phyloP scores from a whole-genome alignment of 495 filamentous ascomycete genomes.

The Trichoderma asperelloides region DNA sequence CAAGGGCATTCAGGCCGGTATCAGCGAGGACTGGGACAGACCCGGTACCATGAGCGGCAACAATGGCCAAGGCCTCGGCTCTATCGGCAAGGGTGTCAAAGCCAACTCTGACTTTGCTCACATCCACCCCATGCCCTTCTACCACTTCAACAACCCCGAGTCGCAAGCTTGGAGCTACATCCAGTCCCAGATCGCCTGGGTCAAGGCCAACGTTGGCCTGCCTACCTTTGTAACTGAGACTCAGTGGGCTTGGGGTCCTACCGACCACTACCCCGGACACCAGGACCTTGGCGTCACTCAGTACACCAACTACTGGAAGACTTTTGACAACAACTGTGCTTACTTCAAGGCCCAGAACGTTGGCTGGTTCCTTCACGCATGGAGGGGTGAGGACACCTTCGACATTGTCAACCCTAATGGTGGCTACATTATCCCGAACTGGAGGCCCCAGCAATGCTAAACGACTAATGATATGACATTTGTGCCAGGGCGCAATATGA shows the following conservation, averaged over 20 bases:
- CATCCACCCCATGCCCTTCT: constrained; percentile 20
- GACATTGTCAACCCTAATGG: constrained; percentile 17
- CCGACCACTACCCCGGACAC: constrained; percentile 6
- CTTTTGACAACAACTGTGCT: constrained; percentile 16
- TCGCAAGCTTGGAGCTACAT: constrained; percentile 18
- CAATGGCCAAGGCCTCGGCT: constrained; percentile 10
- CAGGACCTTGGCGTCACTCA: constrained; percentile 12
- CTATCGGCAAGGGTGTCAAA: constrained; percentile 13
- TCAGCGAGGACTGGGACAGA: constrained; percentile 22
- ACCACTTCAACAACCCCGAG: constrained; percentile 13
- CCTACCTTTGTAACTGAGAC: constrained; percentile 18
- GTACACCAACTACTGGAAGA: constrained; percentile 21
- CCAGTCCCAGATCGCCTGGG: constrained; percentile 14
- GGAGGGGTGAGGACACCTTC: constrained; percentile 20
- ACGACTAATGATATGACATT: background rate
- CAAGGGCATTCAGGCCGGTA: constrained; percentile 17
- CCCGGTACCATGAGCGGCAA: constrained; percentile 17
- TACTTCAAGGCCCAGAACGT: constrained; percentile 17
- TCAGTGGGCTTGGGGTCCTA: constrained; percentile 19
- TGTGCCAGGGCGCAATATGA: background rate
- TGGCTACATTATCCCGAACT: constrained; percentile 18
- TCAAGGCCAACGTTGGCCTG: constrained; percentile 12
- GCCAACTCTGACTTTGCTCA: constrained; percentile 17
- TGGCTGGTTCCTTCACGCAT: constrained; percentile 22
- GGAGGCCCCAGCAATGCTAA: constrained; percentile 15